Evolutionary conservation across 257 asterid species (phyloP), one percentile per base, ranked within the genome.

Genomic region (Plectranthus barbatus): DNA sequence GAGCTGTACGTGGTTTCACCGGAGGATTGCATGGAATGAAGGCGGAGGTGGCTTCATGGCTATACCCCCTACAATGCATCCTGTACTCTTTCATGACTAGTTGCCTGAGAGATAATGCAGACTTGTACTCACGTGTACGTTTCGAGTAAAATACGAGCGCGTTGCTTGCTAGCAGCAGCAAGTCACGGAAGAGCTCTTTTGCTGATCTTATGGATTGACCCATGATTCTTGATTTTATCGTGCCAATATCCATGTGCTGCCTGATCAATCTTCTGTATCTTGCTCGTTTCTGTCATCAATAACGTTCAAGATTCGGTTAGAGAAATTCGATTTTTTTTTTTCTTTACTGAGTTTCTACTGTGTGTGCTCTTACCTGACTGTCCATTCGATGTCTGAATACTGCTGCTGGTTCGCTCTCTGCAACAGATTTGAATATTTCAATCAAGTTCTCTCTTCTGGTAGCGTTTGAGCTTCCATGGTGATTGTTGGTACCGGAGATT

Each of bases 361-460:
- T 33, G 1, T 11, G 15, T 55, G 17, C 10, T 7, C 18, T 46
- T 71, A 85, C 94, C 97, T 90, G 99, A 72, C 97, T 78, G 72
- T 92, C 99, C 84, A 92, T 87, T 41, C 94, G 87, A 74, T 89
- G 95, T 73, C 81, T 80, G 64, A 92, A 89, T 66, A 85, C 96
- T 7, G 76, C 56, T 1, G 95, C 96, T 3, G 83, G 79, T 42
- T 81, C 89, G 7, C 87, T 80, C 74, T 56, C 75, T 1, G 89
- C 83, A 54, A 89, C 70, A 11, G 84, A 77, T 60, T 73, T 39
- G 68, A 81, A 89, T 59, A 89, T 78, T 18, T 70, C 82, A 48
- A 83, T 73, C 83, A 88, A 72, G 52, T 47, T 53, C 26, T 69
- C 76, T 33, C 67, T 75, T 31, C 65, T 60, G 34, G 17, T 56